Evolutionary conservation across 306 rosid species (phyloP).

Genomic region (Inga leiocalycina): DNA sequence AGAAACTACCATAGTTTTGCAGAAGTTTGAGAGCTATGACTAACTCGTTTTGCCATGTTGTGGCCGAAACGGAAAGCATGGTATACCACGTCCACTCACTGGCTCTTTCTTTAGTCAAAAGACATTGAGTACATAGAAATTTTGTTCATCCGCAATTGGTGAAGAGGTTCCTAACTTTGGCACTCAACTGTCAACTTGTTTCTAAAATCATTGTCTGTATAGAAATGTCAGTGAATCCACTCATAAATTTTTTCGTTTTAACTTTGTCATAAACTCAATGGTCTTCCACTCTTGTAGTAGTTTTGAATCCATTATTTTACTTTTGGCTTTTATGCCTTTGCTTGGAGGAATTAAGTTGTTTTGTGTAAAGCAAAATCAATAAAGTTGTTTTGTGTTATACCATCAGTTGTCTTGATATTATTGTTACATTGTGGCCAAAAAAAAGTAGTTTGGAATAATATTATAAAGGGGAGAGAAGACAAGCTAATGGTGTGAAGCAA

Average conservation of each 20-base stretch:
- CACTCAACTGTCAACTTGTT: constrained; percentile 39
- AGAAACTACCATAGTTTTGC: not conserved
- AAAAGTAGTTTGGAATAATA: not conserved
- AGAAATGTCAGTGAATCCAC: constrained; percentile 28
- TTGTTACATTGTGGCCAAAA: not conserved
- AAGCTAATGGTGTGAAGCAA: not conserved
- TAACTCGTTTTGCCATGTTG: constrained; percentile 21
- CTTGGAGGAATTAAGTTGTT: not conserved
- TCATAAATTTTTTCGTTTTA: constrained; percentile 14
- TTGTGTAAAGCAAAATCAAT: not conserved
- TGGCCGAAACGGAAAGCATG: constrained; percentile 38
- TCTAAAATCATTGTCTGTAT: constrained; percentile 43
- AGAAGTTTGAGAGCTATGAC: constrained; percentile 17
- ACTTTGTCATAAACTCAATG: constrained; percentile 17
- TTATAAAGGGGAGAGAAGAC: not conserved
- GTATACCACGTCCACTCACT: constrained; percentile 49
- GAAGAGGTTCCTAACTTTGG: constrained; percentile 37
- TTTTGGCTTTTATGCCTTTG: not conserved
- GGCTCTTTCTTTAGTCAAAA: constrained; percentile 41
- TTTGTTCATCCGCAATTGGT: constrained; percentile 37
- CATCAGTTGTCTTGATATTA: not conserved
- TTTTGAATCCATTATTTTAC: not conserved
- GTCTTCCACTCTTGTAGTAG: not conserved
- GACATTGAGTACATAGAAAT: constrained; percentile 42
- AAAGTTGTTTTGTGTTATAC: not conserved